Conservation (phyloP, 805 yeast species). For the Yamadazyma paraphyllophila region DNA sequence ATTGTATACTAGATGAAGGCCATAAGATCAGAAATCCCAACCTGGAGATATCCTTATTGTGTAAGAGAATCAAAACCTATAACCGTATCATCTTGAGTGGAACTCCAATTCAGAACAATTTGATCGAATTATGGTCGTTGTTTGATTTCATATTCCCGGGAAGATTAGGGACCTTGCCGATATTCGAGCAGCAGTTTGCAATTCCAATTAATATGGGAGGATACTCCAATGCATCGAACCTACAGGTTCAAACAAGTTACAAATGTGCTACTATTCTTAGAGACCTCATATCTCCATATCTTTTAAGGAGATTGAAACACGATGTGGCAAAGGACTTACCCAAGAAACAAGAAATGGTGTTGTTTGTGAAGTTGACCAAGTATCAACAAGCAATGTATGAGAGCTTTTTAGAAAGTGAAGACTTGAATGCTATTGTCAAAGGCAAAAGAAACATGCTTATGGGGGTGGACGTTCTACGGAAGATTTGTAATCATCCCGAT, state of each 20-base stretch:
- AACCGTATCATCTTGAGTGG: conserved; percentile 89
- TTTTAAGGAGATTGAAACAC: conserved; percentile 79
- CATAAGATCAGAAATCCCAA: conserved; percentile 96
- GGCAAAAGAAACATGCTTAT: conserved; percentile 80
- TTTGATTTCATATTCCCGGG: conserved; percentile 97
- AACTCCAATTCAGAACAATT: conserved; percentile 93
- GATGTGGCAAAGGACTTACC: conserved; percentile 97
- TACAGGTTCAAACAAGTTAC: conserved; percentile 94
- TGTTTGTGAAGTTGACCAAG: conserved; percentile 83
- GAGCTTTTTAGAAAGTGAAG: conserved; percentile 73
- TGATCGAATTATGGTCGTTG: conserved; percentile 89
- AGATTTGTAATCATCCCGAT: conserved; percentile 97
- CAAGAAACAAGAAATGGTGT: conserved; percentile 87
- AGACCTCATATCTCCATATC: conserved; percentile 85
- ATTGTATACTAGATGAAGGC: conserved; percentile 91
- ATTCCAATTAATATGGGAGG: conserved; percentile 96
- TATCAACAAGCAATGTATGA: conserved; percentile 73
- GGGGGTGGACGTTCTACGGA: conserved; percentile 88
- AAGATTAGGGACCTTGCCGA: conserved; percentile 88
- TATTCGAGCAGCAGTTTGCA: conserved; percentile 89
- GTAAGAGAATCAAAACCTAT: conserved; percentile 82
- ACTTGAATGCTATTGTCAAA: conserved; percentile 62
- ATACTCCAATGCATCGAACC: conserved; percentile 92
- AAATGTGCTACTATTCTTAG: conserved; percentile 91
- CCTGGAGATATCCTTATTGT: conserved; percentile 77